Evolutionary conservation across 1,284 basidiomycete genomes (phyloP).

Genomic region (Schizophyllum amplum): DNA sequence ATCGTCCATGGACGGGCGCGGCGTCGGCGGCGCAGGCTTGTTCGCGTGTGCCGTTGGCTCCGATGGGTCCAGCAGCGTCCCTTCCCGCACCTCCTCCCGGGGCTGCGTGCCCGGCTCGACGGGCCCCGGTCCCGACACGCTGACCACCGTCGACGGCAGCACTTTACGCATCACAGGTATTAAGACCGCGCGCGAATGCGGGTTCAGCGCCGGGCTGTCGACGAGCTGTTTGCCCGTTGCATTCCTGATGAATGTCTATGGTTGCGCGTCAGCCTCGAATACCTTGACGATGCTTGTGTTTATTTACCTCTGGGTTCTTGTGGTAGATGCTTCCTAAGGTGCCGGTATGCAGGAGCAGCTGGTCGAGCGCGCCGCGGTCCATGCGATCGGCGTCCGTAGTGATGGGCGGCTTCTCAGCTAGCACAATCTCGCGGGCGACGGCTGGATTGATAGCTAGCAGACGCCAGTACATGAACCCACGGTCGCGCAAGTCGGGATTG

Average conservation of each 20-base stretch:
- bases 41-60: constrained; percentile 28
- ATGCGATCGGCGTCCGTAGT: constrained; percentile 98
- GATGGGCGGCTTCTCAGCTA: constrained; percentile 91
- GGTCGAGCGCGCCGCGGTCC: constrained; percentile 92
- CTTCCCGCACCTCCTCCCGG: constrained; percentile 30
- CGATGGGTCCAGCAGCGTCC: constrained; percentile 14
- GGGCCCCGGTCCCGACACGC: constrained; percentile 61
- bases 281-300: background rate
- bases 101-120: constrained; percentile 33
- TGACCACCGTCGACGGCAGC: constrained; percentile 39
- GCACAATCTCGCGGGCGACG: constrained; percentile 86
- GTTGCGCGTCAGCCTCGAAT: constrained; percentile 2
- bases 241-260: constrained; percentile 76
- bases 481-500: constrained; percentile 93
- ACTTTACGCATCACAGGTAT: constrained; percentile 48
- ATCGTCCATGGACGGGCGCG: constrained; percentile 15
- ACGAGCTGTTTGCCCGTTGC: constrained; percentile 64
- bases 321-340: constrained; percentile 84
- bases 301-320: constrained; percentile 76
- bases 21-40: constrained; percentile 23
- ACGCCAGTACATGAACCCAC: constrained; percentile 99
- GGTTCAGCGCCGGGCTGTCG: constrained; percentile 74
- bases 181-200: constrained; percentile 64
- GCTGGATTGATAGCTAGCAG: constrained; percentile 90
- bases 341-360: constrained; percentile 74